Evolutionary conservation across 1,284 basidiomycete species (phyloP).

Genomic region (Marasmius oreades): DNA sequence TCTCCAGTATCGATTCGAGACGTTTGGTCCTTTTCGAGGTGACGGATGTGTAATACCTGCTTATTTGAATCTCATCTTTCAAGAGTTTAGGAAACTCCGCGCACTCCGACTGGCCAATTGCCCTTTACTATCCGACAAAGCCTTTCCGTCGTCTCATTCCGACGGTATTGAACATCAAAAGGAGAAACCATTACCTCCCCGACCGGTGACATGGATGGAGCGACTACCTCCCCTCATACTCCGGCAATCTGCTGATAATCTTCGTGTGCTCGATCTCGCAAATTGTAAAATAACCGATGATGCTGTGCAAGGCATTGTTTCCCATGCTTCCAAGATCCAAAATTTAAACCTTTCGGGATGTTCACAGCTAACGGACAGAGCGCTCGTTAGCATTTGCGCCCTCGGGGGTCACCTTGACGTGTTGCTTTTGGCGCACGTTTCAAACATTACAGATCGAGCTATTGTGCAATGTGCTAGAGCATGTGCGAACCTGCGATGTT

Average conservation of each 20-base stretch:
- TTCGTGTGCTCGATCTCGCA: constrained; percentile 77
- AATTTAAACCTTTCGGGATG: constrained; percentile 83
- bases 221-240: constrained; percentile 56
- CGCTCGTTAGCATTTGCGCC: constrained; percentile 65
- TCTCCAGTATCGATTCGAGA: constrained; percentile 72
- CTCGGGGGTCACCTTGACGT: constrained; percentile 80
- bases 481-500: constrained; percentile 75
- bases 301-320: constrained; percentile 75
- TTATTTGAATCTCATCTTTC: constrained; percentile 12
- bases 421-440: constrained; percentile 79
- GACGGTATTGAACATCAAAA: constrained; percentile 21
- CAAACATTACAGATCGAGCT: constrained; percentile 76
- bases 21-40: constrained; percentile 76
- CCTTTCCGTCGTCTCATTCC: constrained; percentile 61
- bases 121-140: constrained; percentile 68
- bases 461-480: constrained; percentile 69
- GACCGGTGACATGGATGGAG: constrained; percentile 56
- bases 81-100: constrained; percentile 55
- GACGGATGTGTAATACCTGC: constrained; percentile 2
- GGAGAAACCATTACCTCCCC: constrained; percentile 50
- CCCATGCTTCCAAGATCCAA: constrained; percentile 78
- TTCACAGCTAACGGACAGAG: constrained; percentile 71
- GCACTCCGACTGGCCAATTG: constrained; percentile 75
- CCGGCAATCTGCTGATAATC: constrained; percentile 61
- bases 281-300: constrained; percentile 77